A percentile compares a stretch with the other conserved stretches of the same genome.
Evolutionary conservation across 2,329 filamentous ascomycete species (phyloP).

Genomic region (Cadophora sp.): DNA sequence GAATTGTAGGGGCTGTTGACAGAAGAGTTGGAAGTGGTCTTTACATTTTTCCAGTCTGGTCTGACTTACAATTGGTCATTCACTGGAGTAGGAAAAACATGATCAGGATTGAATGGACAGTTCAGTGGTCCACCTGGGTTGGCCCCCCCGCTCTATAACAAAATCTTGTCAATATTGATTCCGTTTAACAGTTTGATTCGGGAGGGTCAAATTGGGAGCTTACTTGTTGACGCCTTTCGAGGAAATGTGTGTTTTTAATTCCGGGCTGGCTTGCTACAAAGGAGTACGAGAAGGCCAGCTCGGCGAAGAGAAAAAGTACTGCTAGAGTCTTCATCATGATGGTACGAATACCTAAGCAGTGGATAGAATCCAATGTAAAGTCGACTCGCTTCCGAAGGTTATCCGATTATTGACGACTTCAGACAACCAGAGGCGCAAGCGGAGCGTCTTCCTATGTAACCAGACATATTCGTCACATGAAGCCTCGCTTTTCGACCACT

Average conservation of each 20-base stretch:
- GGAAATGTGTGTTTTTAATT: neutral
- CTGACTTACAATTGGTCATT: no score
- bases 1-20: no score
- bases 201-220: neutral
- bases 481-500: neutral
- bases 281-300: neutral
- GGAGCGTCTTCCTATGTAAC: neutral
- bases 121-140: slow-evolving; percentile 32
- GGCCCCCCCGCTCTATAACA: slow-evolving; percentile 19
- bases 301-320: neutral
- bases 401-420: neutral
- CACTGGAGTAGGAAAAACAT: no score
- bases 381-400: neutral
- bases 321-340: neutral
- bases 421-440: neutral
- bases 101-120: slow-evolving; percentile 31
- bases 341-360: neutral
- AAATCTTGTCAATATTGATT: neutral
- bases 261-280: neutral
- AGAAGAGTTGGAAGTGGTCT: no score
- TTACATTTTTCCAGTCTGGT: no score
- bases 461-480: neutral
- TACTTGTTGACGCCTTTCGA: neutral
- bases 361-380: neutral
- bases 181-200: neutral